phyloP scores from a whole-genome alignment of 2,329 filamentous ascomycete species.

The Apiospora rasikravindrae region DNA sequence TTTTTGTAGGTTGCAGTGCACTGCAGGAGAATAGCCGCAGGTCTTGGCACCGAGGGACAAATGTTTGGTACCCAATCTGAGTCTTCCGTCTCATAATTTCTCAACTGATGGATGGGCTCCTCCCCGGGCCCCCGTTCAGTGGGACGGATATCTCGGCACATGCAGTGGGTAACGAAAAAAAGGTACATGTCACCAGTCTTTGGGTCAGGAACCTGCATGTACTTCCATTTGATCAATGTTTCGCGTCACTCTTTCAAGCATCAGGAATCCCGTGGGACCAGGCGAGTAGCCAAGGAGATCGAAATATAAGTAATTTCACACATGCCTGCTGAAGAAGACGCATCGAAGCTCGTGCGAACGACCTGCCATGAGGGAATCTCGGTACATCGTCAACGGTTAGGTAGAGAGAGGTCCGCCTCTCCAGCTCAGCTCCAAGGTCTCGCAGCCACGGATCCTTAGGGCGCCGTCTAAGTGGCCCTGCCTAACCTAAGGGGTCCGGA shows the following conservation, averaged over 20 bases:
- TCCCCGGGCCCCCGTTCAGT: background rate
- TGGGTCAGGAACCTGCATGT: conserved; percentile 3
- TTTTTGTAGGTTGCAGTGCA: background rate
- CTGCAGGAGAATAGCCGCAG: background rate
- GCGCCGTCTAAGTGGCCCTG: background rate
- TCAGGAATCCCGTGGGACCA: background rate
- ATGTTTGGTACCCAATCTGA: conserved; percentile 4
- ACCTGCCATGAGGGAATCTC: background rate
- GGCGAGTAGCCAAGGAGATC: background rate
- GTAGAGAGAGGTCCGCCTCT: background rate
- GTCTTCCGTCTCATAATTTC: background rate
- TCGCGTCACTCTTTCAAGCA: background rate
- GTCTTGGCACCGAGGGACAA: background rate
- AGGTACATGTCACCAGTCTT: conserved; percentile 10
- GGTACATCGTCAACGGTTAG: background rate
- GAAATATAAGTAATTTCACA: conserved; percentile 2
- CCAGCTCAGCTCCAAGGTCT: background rate
- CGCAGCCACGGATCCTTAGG: background rate
- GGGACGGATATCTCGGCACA: conserved; percentile 15
- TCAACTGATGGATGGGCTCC: background rate
- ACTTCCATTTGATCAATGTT: background rate
- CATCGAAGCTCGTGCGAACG: background rate
- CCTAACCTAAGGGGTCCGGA: background rate
- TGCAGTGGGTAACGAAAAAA: background rate
- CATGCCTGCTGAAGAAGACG: background rate